These are phyloP conservation scores for Alisma plantagoaquatica DNA, from an alignment of 106 monocot species.

Conservation along the genomic window DNA sequence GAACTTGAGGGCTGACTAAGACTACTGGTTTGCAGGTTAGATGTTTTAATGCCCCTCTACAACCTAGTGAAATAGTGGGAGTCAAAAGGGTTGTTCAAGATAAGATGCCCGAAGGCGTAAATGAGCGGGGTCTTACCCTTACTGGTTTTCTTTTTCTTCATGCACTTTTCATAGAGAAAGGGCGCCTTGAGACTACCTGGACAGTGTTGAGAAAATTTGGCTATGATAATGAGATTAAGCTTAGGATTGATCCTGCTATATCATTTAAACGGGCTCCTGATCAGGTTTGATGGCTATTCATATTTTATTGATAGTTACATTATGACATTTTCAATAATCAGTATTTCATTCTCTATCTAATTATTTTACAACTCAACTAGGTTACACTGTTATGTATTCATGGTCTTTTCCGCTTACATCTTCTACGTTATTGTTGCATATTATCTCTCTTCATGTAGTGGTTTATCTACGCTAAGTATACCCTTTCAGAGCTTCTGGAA, in stretches of 20 bases:
- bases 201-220: slow-evolving; percentile 95
- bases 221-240: slow-evolving; percentile 81
- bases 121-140: slow-evolving; percentile 82
- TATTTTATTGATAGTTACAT: too few species aligned
- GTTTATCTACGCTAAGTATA: too few species aligned
- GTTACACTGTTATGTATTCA: too few species aligned
- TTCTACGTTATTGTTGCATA: too few species aligned
- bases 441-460: too few species aligned
- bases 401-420: too few species aligned
- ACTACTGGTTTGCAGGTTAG: slow-evolving; percentile 51
- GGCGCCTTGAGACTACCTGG: slow-evolving; percentile 97
- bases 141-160: slow-evolving; percentile 97
- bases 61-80: slow-evolving; percentile 75
- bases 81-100: slow-evolving; percentile 96
- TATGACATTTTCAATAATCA: too few species aligned
- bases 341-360: too few species aligned
- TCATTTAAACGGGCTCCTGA: slow-evolving; percentile 65
- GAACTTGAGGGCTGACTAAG: too few species aligned
- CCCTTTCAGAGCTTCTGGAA: too few species aligned
- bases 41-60: slow-evolving; percentile 93
- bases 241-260: slow-evolving; percentile 70
- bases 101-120: slow-evolving; percentile 95
- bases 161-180: slow-evolving; percentile 96
- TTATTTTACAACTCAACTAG: too few species aligned
- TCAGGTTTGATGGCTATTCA: slow-evolving; percentile 85